phyloP scores from a whole-genome alignment of 345 rosid species.

The Euphorbia lathyris region DNA sequence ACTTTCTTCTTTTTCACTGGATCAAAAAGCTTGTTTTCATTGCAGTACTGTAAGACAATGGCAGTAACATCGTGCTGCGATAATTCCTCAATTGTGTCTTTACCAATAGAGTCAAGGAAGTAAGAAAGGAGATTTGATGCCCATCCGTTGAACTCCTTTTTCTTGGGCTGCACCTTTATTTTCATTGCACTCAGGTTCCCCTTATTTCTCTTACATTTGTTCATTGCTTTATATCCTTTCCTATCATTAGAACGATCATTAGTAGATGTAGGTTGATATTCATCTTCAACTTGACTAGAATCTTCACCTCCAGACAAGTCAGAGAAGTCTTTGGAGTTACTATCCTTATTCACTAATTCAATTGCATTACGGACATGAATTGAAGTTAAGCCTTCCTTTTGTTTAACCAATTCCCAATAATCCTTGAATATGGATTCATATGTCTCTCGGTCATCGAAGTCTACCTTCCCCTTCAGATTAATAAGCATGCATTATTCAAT shows the following conservation, averaged over 20 bases:
- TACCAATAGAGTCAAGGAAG: constrained; percentile 42
- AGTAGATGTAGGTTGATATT: constrained; percentile 18
- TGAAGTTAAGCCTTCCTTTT: constrained; percentile 32
- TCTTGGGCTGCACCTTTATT: constrained; percentile 13
- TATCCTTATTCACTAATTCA: constrained; percentile 25
- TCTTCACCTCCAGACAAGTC: constrained; percentile 19
- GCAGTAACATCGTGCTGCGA: constrained; percentile 34
- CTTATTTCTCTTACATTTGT: constrained; percentile 20
- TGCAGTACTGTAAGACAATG: constrained; percentile 35
- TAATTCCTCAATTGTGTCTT: constrained; percentile 31
- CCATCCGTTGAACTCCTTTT: constrained; percentile 47
- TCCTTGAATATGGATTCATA: constrained; percentile 36
- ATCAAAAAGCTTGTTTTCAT: constrained; percentile 37
- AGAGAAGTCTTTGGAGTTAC: constrained; percentile 1
- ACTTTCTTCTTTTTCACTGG: constrained; percentile 38
- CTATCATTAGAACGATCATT: constrained; percentile 8
- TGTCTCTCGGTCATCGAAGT: constrained; percentile 36
- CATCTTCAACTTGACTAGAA: constrained; percentile 22
- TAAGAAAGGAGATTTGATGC: constrained; percentile 40
- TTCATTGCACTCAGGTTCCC: background rate
- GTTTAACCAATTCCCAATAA: constrained; percentile 47
- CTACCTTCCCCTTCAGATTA: constrained; percentile 35
- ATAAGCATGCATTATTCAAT: background rate
- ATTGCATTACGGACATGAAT: constrained; percentile 31
- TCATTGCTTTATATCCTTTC: background rate